Percentiles rank a stretch among this genome's conserved stretches.
These are phyloP conservation scores for Aspergillus arachidicola DNA, from an alignment of 2,329 filamentous ascomycete species.

Conservation along the genomic window DNA sequence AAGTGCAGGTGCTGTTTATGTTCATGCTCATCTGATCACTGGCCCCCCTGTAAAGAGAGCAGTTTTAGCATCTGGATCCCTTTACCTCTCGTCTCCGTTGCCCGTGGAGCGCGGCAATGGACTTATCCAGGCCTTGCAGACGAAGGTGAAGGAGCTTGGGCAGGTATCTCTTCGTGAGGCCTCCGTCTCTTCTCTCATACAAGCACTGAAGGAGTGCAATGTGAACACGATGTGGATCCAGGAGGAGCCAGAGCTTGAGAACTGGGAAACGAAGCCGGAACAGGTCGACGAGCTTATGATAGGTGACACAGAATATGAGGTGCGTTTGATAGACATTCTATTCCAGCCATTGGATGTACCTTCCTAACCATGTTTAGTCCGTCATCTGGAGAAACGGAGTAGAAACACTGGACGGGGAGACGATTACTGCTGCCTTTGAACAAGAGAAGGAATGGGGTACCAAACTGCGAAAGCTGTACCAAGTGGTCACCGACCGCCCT, in stretches of 20 bases:
- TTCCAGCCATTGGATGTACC: neutral
- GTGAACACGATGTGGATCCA: slow-evolving; percentile 49
- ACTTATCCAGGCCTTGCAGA: slow-evolving; percentile 33
- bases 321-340: slow-evolving; percentile 12
- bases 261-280: slow-evolving; percentile 41
- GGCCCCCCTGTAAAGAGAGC: slow-evolving; percentile 36
- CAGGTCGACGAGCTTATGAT: slow-evolving; percentile 43
- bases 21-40: slow-evolving; percentile 45
- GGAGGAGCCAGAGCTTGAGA: slow-evolving; percentile 37
- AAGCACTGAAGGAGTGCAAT: slow-evolving; percentile 39
- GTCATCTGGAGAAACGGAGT: slow-evolving; percentile 51
- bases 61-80: slow-evolving; percentile 46
- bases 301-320: slow-evolving; percentile 50
- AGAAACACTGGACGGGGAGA: slow-evolving; percentile 35
- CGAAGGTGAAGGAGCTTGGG: slow-evolving; percentile 29
- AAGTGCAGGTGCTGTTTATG: slow-evolving; percentile 51
- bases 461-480: slow-evolving; percentile 43
- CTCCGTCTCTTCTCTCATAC: slow-evolving; percentile 33
- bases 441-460: slow-evolving; percentile 31
- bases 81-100: slow-evolving; percentile 48
- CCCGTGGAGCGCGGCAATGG: slow-evolving; percentile 36
- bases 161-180: slow-evolving; percentile 34
- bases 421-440: slow-evolving; percentile 40
- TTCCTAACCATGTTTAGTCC: slow-evolving; percentile 32
- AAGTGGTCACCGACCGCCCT: slow-evolving; percentile 43